phyloP scores from a whole-genome alignment of 768 basidiomycete genomes.

The Aureoboletus auriporus region DNA sequence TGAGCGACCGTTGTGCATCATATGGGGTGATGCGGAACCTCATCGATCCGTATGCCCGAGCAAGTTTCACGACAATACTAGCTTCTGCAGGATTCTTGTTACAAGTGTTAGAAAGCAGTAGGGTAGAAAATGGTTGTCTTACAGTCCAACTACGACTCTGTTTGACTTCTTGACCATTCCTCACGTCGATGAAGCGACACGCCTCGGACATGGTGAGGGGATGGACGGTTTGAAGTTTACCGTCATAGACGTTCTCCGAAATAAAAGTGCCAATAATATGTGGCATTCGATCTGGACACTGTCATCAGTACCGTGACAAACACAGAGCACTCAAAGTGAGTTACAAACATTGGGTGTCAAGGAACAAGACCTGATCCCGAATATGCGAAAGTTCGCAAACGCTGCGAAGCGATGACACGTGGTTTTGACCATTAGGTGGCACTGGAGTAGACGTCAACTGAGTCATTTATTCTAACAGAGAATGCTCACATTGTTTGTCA shows the following conservation, averaged over 20 bases:
- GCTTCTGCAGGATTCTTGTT: conserved; percentile 58
- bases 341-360: conserved; percentile 70
- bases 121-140: neutral
- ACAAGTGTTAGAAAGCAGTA: conserved; percentile 4
- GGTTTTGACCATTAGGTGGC: conserved; percentile 74
- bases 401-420: conserved; percentile 58
- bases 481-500: conserved; percentile 31
- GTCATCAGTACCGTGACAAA: neutral
- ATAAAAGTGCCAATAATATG: conserved; percentile 69
- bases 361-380: conserved; percentile 40
- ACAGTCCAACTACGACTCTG: conserved; percentile 35
- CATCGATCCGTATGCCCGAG: conserved; percentile 43
- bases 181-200: conserved; percentile 39
- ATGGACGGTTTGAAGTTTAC: conserved; percentile 56
- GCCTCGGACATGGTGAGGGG: conserved; percentile 30
- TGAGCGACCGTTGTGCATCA: conserved; percentile 57
- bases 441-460: conserved; percentile 38
- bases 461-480: neutral
- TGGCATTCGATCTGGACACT: conserved; percentile 71
- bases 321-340: too few species aligned
- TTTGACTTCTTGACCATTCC: conserved; percentile 27
- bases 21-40: conserved; percentile 72
- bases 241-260: conserved; percentile 59
- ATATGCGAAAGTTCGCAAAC: conserved; percentile 73
- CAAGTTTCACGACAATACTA: conserved; percentile 50